Evolutionary conservation across 1,139 yeast genomes (phyloP).

Genomic region (Geotrichum carabidarum): DNA sequence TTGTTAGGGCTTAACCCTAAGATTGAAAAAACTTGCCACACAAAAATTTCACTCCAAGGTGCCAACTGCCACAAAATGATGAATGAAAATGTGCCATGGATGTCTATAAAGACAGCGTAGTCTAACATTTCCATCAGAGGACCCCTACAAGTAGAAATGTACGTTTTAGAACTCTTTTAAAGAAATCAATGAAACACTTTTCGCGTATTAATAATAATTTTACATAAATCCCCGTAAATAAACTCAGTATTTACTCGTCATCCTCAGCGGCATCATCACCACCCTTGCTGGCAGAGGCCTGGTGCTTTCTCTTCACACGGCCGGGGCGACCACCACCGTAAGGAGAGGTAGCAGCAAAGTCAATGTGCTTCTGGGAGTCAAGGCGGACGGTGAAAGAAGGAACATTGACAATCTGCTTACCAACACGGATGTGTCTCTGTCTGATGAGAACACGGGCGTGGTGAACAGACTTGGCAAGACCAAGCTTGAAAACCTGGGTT

Average conservation of each 20-base stretch:
- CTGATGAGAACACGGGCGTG: slow-evolving; percentile 99
- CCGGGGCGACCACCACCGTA: slow-evolving; percentile 99
- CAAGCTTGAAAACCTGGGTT: slow-evolving; percentile 99
- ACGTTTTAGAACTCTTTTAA: neutral
- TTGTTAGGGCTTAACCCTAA: too few relatives aligned
- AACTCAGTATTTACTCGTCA: slow-evolving; percentile 41
- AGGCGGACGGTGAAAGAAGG: slow-evolving; percentile 99
- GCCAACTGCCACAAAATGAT: too few relatives aligned
- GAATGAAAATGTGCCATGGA: too few relatives aligned
- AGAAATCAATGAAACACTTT: neutral
- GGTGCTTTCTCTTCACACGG: slow-evolving; percentile 98
- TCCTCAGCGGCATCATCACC: slow-evolving; percentile 54
- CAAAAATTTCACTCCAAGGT: too few relatives aligned
- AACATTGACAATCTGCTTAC: slow-evolving; percentile 97
- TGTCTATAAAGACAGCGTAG: too few relatives aligned
- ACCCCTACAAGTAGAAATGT: too few relatives aligned
- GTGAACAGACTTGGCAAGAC: slow-evolving; percentile 99
- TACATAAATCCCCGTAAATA: slow-evolving; percentile 1
- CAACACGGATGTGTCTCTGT: slow-evolving; percentile 99
- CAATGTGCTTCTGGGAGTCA: slow-evolving; percentile 99
- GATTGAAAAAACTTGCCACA: too few relatives aligned
- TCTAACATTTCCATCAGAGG: too few relatives aligned
- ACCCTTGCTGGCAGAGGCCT: slow-evolving; percentile 52
- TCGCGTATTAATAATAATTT: slow-evolving; percentile 4
- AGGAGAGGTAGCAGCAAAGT: slow-evolving; percentile 98